Conservation (phyloP, 2,329 filamentous ascomycete genomes). For the Fusarium nurragi region DNA sequence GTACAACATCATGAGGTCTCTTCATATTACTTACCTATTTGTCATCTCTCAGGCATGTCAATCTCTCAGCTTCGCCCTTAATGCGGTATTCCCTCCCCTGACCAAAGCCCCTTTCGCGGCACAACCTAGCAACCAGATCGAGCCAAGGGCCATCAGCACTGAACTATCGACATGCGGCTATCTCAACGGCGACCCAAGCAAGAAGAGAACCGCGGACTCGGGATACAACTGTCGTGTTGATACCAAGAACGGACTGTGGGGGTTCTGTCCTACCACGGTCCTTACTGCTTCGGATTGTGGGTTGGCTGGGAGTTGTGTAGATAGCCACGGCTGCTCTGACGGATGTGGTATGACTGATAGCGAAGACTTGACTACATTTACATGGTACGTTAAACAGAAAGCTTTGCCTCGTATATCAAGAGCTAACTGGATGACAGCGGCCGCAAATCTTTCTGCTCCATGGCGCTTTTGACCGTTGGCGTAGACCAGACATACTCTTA, state of each 20-base stretch:
- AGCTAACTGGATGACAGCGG: not conserved
- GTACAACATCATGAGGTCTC: not conserved
- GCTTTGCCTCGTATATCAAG: fast-evolving
- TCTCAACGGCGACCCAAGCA: constrained; percentile 44
- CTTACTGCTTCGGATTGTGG: constrained; percentile 51
- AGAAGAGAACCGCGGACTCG: constrained; percentile 45
- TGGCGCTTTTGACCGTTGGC: constrained; percentile 47
- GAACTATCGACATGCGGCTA: constrained; percentile 47
- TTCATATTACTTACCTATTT: not conserved
- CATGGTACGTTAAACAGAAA: constrained; percentile 45
- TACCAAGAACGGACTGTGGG: constrained; percentile 49
- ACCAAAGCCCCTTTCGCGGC: not conserved
- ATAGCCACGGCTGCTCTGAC: constrained; percentile 44
- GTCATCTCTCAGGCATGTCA: not conserved
- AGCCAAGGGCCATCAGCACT: constrained; percentile 22
- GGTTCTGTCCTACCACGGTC: constrained; percentile 52
- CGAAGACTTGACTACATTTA: constrained; percentile 46
- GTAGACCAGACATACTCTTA: constrained; percentile 51
- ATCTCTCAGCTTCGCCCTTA: not conserved
- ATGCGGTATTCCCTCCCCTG: not conserved
- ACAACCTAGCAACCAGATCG: not conserved
- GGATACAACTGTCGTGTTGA: constrained; percentile 53
- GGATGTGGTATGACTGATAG: constrained; percentile 47
- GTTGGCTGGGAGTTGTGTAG: constrained; percentile 50
- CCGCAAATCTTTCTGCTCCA: constrained; percentile 46